These are phyloP conservation scores for Metarhizium robertsii DNA, from an alignment of 2,329 filamentous ascomycete species.

Conservation along the genomic window DNA sequence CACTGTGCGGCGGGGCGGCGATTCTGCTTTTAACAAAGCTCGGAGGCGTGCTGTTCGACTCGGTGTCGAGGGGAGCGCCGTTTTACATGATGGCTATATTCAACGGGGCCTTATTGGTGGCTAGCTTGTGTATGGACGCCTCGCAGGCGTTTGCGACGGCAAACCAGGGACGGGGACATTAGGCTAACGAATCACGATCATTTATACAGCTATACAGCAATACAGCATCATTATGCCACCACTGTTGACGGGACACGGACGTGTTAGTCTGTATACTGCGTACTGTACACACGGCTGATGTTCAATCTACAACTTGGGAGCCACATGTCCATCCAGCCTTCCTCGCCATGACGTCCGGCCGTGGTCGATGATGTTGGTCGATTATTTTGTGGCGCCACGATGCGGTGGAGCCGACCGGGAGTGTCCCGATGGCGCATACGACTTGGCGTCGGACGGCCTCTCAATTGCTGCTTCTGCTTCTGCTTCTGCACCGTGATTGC, in stretches of 20 bases:
- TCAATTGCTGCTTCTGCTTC: neutral
- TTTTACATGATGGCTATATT: constrained; percentile 94
- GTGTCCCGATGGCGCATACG: neutral
- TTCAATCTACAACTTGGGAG: too few species aligned
- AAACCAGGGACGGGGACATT: neutral
- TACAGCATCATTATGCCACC: too few species aligned
- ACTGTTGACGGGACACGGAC: too few species aligned
- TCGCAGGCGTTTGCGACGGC: constrained; percentile 25
- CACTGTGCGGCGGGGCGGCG: constrained; percentile 77
- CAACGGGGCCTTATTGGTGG: constrained; percentile 62
- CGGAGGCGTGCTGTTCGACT: constrained; percentile 80
- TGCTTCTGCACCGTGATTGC: neutral
- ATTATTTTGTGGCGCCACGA: neutral
- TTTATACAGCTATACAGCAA: neutral
- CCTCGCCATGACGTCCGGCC: too few species aligned
- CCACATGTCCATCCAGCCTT: too few species aligned
- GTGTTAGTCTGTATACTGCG: too few species aligned
- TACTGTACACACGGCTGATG: too few species aligned
- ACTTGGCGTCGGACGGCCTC: neutral
- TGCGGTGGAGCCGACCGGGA: constrained; percentile 1
- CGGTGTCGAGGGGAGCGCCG: constrained; percentile 61
- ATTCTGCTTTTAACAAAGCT: constrained; percentile 88
- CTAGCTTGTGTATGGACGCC: constrained; percentile 41
- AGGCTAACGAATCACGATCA: constrained; percentile 7
- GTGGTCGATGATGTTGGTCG: too few species aligned